Base-by-base conservation (phyloP, 169 alveolate genomes). In the Theileria annulata region DNA sequence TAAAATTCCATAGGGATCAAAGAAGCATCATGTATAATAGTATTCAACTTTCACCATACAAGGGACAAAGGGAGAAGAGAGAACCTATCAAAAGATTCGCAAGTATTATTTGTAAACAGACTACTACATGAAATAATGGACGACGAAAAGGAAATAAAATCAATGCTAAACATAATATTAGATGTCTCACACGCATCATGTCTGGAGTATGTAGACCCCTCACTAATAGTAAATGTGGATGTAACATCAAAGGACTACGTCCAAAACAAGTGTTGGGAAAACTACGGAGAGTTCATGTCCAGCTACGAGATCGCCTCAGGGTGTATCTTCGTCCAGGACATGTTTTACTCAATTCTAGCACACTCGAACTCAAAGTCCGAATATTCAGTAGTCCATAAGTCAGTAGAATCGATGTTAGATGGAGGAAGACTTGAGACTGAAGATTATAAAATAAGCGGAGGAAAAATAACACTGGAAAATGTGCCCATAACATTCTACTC, bases 271-370 rank as follows among this genome's bases (percentile, higher is more conserved):
- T 77, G 82, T 0, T 90, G 94, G 94, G 92, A 85, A 73, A 90
- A 87, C 68, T 90, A 85, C 78, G 92, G 93, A 9, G 94, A 90
- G 69, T 90, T 87, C 69, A 90, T 90, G 75, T 73, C 88, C 19
- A 87, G 92, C 37, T 87, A 85, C 68, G 93, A 90, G 66, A 75
- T 90, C 59, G 92, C 92, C 3, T 87, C 94, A n/a, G 94, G 93
- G 35, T 83, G 86, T 37, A 87, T 87, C 9, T 90, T 90, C 78
- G 93, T 90, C 23, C 91, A 87, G 67, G 94, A 90, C 76, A 90
- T 90, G 94, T 27, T 90, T n/a, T 90, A 90, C 68, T 89, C 90
- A 47, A 78, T 90, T 54, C 86, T 90, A 33, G 89, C 93, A 9
- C 92, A 87, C 85, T 90, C 94, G 12, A 58, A 85, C 33, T 83